Evolutionary conservation across 2,329 filamentous ascomycete species (phyloP).

Genomic region (Colletotrichum lindemuthianum): DNA sequence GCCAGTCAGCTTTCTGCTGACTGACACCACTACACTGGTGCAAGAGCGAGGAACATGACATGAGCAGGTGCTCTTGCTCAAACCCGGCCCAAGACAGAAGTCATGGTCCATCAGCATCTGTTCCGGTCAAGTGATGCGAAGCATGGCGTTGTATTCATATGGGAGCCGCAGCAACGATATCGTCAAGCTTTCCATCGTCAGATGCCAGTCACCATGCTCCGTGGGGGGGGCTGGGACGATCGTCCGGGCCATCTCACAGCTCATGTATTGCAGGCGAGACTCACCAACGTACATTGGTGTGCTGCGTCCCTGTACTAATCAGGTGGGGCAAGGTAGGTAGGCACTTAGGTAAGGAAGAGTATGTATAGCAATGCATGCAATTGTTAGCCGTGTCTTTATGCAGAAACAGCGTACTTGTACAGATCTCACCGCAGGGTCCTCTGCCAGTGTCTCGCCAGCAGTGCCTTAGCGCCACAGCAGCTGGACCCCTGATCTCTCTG

Average conservation of each 20-base stretch:
- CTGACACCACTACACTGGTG: conserved; percentile 26
- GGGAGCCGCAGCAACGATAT: too few species aligned
- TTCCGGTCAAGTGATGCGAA: conserved; percentile 25
- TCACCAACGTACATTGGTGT: too few species aligned
- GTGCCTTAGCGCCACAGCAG: conserved; percentile 13
- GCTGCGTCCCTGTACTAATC: too few species aligned
- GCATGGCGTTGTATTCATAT: too few species aligned
- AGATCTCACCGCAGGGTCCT: conserved; percentile 30
- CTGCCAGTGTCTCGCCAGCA: background rate
- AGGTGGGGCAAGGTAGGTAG: background rate
- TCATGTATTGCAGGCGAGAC: too few species aligned
- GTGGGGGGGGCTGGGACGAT: too few species aligned
- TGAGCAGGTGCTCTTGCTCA: conserved; percentile 24
- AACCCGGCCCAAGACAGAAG: conserved; percentile 17
- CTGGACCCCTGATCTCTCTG: conserved; percentile 22
- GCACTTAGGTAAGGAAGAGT: background rate
- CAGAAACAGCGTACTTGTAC: background rate
- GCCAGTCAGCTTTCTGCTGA: conserved; percentile 31
- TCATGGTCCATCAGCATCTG: conserved; percentile 5
- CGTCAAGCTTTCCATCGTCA: conserved; percentile 4
- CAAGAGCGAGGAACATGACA: conserved; percentile 25
- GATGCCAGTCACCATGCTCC: background rate
- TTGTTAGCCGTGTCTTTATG: background rate
- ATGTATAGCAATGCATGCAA: background rate
- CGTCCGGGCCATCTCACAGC: too few species aligned